Percentiles rank a stretch among this genome's conserved stretches.
These are phyloP conservation scores for Fraxinus baroniana DNA, from an alignment of 305 asterid genomes.

Conservation along the genomic window DNA sequence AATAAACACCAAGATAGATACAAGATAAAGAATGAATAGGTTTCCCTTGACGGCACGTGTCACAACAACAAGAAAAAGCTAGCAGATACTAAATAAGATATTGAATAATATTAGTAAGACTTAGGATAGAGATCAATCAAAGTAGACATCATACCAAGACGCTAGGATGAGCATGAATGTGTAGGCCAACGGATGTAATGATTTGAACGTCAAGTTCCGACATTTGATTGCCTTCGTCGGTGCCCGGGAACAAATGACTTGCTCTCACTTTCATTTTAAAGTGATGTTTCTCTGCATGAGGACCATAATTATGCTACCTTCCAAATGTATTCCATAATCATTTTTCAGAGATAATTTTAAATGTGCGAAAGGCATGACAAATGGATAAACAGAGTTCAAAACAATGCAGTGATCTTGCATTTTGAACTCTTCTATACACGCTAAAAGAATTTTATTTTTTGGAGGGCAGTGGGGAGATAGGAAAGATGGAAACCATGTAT, in stretches of 20 bases:
- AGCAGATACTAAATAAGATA: too few relatives aligned
- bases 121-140: not conserved
- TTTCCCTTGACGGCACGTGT: not conserved
- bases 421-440: not conserved
- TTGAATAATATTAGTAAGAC: not conserved
- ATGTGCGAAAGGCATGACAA: not conserved
- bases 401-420: too few relatives aligned
- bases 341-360: not conserved
- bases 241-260: conserved; percentile 28
- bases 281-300: not conserved
- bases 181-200: conserved; percentile 57
- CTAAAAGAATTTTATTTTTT: not conserved
- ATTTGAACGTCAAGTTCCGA: conserved; percentile 52
- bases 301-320: not conserved
- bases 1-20: not conserved
- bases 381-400: not conserved
- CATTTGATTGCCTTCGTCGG: conserved; percentile 37
- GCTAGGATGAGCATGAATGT: conserved; percentile 67
- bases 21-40: not conserved
- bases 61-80: too few relatives aligned
- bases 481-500: too few relatives aligned
- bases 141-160: conserved; percentile 47
- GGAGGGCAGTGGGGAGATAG: not conserved
- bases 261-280: not conserved
- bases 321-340: not conserved